A percentile compares a stretch with the other conserved stretches of the same genome.
Evolutionary conservation across 495 filamentous ascomycete genomes (phyloP).

Genomic region (Penicillium samsonianum): DNA sequence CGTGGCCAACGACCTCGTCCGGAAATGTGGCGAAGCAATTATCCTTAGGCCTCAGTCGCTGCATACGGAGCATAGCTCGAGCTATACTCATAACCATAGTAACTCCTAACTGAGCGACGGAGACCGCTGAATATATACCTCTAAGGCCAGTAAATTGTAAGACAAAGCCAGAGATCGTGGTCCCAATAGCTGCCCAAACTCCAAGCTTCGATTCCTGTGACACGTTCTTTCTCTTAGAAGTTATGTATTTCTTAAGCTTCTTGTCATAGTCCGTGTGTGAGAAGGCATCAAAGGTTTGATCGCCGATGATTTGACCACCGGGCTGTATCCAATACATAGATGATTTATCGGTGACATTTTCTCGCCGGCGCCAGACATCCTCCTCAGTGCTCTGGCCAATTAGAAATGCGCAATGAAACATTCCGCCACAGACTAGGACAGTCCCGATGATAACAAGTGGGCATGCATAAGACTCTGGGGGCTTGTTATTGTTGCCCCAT

Average conservation of each 20-base stretch:
- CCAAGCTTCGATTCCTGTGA: background rate
- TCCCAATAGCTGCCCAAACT: slow-evolving; percentile 8
- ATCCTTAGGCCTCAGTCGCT: slow-evolving; percentile 1
- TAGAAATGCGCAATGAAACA: slow-evolving; percentile 17
- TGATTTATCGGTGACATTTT: background rate
- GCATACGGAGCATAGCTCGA: slow-evolving; percentile 9
- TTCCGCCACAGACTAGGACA: slow-evolving; percentile 9
- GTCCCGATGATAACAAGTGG: slow-evolving; percentile 13
- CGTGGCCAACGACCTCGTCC: slow-evolving; percentile 13
- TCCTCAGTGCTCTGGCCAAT: slow-evolving; percentile 15
- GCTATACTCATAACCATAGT: slow-evolving; percentile 10
- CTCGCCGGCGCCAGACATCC: slow-evolving; percentile 2
- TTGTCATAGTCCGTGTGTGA: slow-evolving; percentile 6
- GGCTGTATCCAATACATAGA: slow-evolving; percentile 18
- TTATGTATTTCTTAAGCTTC: slow-evolving; percentile 3
- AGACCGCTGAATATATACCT: slow-evolving; percentile 10
- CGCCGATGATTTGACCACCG: slow-evolving; percentile 13
- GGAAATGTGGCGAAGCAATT: slow-evolving; percentile 1
- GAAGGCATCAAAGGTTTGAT: slow-evolving; percentile 19
- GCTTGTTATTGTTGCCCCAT: slow-evolving; percentile 10
- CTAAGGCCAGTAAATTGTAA: slow-evolving; percentile 16
- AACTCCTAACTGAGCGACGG: slow-evolving; percentile 12
- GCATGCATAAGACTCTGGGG: slow-evolving; percentile 10
- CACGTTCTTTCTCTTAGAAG: slow-evolving; percentile 7
- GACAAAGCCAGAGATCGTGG: slow-evolving; percentile 10